Evolutionary conservation across 371 early-diverging fungal species (phyloP).

Genomic region (Mortierella sp.): DNA sequence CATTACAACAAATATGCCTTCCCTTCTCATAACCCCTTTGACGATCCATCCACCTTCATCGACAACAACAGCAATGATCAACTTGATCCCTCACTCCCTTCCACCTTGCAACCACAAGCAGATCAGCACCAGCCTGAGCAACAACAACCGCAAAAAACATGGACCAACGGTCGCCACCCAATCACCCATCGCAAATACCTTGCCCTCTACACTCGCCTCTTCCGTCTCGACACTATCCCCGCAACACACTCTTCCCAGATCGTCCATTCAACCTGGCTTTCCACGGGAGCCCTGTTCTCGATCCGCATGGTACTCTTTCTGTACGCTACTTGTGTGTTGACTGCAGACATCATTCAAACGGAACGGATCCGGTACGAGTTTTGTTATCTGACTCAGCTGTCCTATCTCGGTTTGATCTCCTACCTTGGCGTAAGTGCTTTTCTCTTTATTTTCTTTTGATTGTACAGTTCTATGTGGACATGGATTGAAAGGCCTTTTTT

Average conservation of each 20-base stretch:
- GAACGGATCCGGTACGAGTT: conserved; percentile 41
- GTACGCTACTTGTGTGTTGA: conserved; percentile 32
- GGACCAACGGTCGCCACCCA: conserved; percentile 15
- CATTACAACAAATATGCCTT: not conserved
- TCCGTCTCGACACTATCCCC: conserved; percentile 28
- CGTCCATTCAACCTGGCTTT: conserved; percentile 32
- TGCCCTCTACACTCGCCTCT: conserved; percentile 44
- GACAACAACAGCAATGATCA: not conserved
- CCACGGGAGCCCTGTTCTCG: conserved; percentile 28
- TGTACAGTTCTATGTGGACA: not conserved
- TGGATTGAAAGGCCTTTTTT: not conserved
- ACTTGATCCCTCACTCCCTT: not conserved
- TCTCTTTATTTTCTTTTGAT: not conserved
- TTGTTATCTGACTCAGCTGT: conserved; percentile 53
- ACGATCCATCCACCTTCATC: not conserved
- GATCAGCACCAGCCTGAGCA: not conserved
- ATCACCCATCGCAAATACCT: conserved; percentile 13
- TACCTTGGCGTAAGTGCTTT: conserved; percentile 58
- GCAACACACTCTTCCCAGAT: conserved; percentile 26
- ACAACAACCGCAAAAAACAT: not conserved
- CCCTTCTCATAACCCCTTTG: conserved; percentile 2
- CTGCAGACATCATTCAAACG: conserved; percentile 33
- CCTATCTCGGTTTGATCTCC: conserved; percentile 43
- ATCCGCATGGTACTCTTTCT: conserved; percentile 32
- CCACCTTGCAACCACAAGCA: not conserved